Conservation (phyloP, 2,329 filamentous ascomycete species). For the Fusarium subtropicale region DNA sequence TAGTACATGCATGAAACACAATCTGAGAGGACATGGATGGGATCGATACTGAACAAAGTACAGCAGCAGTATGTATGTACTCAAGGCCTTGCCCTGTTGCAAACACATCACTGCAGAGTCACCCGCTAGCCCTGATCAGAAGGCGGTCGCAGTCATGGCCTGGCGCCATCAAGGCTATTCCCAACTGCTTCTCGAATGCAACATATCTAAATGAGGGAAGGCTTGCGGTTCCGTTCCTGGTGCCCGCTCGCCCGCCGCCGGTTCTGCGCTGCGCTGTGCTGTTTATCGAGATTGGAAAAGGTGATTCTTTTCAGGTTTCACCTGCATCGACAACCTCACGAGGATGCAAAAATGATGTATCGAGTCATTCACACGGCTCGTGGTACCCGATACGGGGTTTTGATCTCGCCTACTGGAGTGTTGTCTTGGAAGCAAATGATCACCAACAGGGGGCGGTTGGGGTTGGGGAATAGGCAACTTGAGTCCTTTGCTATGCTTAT, state of each 20-base stretch:
- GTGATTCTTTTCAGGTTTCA: conserved; percentile 1
- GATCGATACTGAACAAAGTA: background rate
- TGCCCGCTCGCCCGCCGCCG: background rate
- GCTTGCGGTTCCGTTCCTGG: conserved; percentile 23
- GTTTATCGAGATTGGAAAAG: conserved; percentile 3
- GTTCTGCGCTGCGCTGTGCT: background rate
- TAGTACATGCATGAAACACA: conserved; percentile 11
- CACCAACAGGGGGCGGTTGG: conserved; percentile 13
- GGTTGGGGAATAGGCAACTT: background rate
- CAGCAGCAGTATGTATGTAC: background rate
- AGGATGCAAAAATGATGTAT: background rate
- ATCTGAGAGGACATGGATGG: conserved; percentile 7
- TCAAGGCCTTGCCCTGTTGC: conserved; percentile 5
- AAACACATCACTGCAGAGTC: conserved; percentile 6
- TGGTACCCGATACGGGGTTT: conserved; percentile 1
- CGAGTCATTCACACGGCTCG: conserved; percentile 2
- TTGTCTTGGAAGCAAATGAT: conserved; percentile 10
- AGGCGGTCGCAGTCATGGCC: conserved; percentile 14
- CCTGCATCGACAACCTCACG: background rate
- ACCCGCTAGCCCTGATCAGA: conserved; percentile 18
- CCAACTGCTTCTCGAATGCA: conserved; percentile 1
- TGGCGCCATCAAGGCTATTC: conserved; percentile 3
- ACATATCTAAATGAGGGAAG: conserved; percentile 15
- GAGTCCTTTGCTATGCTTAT: conserved; percentile 6
- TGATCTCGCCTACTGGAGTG: conserved; percentile 5